phyloP scores from a whole-genome alignment of 2,329 filamentous ascomycete species.

The Seiridium unicorne region DNA sequence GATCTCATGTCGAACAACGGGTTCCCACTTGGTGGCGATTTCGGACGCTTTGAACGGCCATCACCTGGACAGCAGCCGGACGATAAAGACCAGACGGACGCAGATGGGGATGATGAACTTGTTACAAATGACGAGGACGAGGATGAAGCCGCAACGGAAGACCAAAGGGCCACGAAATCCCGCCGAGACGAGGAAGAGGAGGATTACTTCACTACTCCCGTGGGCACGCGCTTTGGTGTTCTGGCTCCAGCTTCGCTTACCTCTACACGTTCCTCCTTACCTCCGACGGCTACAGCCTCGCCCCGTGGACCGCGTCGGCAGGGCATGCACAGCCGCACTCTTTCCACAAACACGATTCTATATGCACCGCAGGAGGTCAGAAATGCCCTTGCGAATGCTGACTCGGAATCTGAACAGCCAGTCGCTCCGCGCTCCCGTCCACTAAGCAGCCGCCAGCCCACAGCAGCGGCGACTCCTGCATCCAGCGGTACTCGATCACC shows the following conservation, averaged over 20 bases:
- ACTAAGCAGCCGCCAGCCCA: constrained; percentile 35
- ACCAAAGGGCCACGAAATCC: constrained; percentile 17
- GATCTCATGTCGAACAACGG: constrained; percentile 52
- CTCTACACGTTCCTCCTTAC: constrained; percentile 19
- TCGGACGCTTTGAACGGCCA: constrained; percentile 27
- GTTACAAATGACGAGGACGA: constrained; percentile 76
- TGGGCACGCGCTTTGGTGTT: constrained; percentile 37
- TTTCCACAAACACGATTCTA: constrained; percentile 80
- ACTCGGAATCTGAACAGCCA: constrained; percentile 31
- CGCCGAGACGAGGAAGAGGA: constrained; percentile 34
- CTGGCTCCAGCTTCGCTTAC: constrained; percentile 29
- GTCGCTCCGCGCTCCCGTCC: constrained; percentile 30
- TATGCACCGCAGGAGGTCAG: constrained; percentile 65
- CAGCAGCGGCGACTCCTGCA: constrained; percentile 33
- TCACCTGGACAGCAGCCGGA: constrained; percentile 45
- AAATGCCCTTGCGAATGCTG: constrained; percentile 27
- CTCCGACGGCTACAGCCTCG: constrained; percentile 28
- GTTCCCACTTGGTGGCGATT: constrained; percentile 23
- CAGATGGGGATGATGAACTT: constrained; percentile 88
- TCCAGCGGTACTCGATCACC: constrained; percentile 44
- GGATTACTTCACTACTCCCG: constrained; percentile 56
- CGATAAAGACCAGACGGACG: constrained; percentile 68
- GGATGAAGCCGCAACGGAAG: constrained; percentile 46
- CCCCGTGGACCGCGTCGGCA: constrained; percentile 31
- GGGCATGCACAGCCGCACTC: constrained; percentile 64